Percentiles rank a stretch among this genome's conserved stretches.
Evolutionary conservation across 2,329 filamentous ascomycete genomes (phyloP).

Genomic region (Acrocalymma vagum): DNA sequence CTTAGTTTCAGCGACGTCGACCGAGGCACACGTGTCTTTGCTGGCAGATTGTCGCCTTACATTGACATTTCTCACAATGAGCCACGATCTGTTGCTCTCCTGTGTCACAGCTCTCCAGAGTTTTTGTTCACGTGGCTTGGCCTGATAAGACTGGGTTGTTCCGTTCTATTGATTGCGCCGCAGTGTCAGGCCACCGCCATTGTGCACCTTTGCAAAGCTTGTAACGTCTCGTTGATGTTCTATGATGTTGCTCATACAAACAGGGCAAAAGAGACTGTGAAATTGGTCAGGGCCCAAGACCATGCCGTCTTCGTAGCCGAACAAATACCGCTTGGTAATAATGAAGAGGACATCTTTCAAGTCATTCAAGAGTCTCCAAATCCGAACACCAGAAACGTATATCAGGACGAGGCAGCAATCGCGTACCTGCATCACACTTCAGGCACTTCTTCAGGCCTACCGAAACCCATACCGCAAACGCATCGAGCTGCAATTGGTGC

Average conservation of each 20-base stretch:
- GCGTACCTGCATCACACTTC: constrained; percentile 72
- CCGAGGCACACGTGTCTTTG: constrained; percentile 45
- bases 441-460: constrained; percentile 69
- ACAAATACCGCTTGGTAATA: constrained; percentile 23
- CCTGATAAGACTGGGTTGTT: constrained; percentile 63
- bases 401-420: constrained; percentile 44
- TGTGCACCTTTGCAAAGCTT: constrained; percentile 60
- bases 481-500: constrained; percentile 65
- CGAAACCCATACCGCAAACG: constrained; percentile 69
- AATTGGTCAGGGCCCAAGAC: constrained; percentile 19
- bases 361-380: constrained; percentile 21
- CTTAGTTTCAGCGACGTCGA: constrained; percentile 48
- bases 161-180: constrained; percentile 66
- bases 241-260: constrained; percentile 53
- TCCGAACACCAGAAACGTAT: constrained; percentile 12
- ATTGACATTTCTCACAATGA: constrained; percentile 18
- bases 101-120: constrained; percentile 64
- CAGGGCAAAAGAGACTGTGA: constrained; percentile 36
- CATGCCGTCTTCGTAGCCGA: constrained; percentile 11
- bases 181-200: constrained; percentile 59
- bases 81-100: constrained; percentile 57
- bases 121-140: constrained; percentile 70
- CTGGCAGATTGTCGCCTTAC: constrained; percentile 33
- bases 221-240: constrained; percentile 55
- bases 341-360: constrained; percentile 30